Evolutionary conservation across 345 rosid genomes (phyloP), one percentile per base, ranked within the genome.

Genomic region (Gossypium longicalyx): DNA sequence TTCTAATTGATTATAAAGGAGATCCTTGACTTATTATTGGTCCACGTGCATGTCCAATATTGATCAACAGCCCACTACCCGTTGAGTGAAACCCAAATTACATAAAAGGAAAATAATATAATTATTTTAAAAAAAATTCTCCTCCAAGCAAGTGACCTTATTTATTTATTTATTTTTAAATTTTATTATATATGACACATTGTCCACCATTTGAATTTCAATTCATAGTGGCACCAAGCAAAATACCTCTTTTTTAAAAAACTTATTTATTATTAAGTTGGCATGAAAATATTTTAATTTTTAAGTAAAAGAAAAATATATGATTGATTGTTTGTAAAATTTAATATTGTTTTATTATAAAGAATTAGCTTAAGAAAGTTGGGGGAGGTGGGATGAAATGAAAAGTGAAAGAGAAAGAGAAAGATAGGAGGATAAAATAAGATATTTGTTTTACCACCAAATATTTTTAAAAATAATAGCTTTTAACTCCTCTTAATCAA

Each of bases 201-300:
- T 38, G 48, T 22, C 70, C 34, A 45, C 27, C 72, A 68, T 68
- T 73, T 73, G 77, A 80, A 64, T 68, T 77, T 74, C 13, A 67
- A 61, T 61, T n/a, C 38, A 44, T 43, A 11, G 12, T 59, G 11
- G 12, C 51, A 65, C 54, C 27, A 11, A 49, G 19, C n/a, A 51
- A 51, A 12, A 15, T 12, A 51, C 13, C 12, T 12, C 10, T 45
- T 9, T 9, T 47, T 9, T 47, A 9, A 8, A 45, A 8, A 45
- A 49, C 4, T 0, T 13, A 13, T 49, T 8, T 45, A 45, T 45
- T 45, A 45, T 45, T 45, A 45, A 45, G 13, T 45, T 10, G 12
- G 49, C 49, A 45, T 45, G 9, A 45, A 11, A 45, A 8, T 45
- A 8, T 12, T 48, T 48, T 12, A 12, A 10, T 48, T 48, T 47